Conservation (phyloP, 1,139 yeast species). For the Suhomyces maxii region DNA sequence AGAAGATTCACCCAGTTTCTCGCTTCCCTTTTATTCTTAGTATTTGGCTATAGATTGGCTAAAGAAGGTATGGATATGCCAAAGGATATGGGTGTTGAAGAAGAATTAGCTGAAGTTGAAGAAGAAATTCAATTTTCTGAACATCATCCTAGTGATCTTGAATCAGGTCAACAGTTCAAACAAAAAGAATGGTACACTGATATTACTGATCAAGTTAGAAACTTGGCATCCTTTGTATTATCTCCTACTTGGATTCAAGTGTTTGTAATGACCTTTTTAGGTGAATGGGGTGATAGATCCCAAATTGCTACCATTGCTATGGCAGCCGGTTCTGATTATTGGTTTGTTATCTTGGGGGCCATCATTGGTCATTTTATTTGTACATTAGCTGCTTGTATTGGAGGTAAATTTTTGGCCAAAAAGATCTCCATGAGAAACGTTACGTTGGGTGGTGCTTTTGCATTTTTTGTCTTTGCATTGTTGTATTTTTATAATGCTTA, state of each 20-base stretch:
- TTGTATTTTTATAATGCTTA: constrained; percentile 74
- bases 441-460: constrained; percentile 85
- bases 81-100: constrained; percentile 81
- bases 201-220: constrained; percentile 37
- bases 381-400: constrained; percentile 88
- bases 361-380: constrained; percentile 89
- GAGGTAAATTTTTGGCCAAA: constrained; percentile 88
- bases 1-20: constrained; percentile 75
- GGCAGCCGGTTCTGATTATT: constrained; percentile 96
- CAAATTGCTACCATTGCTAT: constrained; percentile 97
- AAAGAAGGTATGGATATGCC: constrained; percentile 84
- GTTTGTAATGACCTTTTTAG: constrained; percentile 92
- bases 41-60: constrained; percentile 77
- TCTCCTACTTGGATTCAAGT: constrained; percentile 95
- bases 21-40: constrained; percentile 77
- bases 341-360: constrained; percentile 89
- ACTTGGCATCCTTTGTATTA: constrained; percentile 62
- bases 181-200: constrained; percentile 27
- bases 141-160: constrained; percentile 53
- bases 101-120: constrained; percentile 95
- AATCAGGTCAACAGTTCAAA: constrained; percentile 43
- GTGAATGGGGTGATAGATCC: constrained; percentile 99
- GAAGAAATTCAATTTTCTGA: constrained; percentile 78
- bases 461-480: constrained; percentile 80
- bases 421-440: constrained; percentile 89